These are phyloP conservation scores for Cetraspora pellucida DNA, from an alignment of 192 early-diverging fungal genomes.

Conservation along the genomic window DNA sequence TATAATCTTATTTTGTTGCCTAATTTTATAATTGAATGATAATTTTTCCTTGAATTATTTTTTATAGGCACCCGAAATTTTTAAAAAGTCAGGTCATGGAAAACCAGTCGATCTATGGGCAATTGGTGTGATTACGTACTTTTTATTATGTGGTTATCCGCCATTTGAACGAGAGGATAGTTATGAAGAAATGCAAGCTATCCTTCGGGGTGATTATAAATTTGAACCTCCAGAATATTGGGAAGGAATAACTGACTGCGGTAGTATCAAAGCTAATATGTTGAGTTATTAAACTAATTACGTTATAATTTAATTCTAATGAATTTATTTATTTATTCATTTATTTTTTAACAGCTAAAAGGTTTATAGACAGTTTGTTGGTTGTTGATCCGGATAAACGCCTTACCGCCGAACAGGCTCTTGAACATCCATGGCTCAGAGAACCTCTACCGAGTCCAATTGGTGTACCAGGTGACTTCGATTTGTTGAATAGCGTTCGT, in stretches of 20 bases:
- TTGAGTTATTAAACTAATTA: background rate
- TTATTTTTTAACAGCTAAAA: slow-evolving; percentile 46
- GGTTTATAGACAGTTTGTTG: slow-evolving; percentile 70
- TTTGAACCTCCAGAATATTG: slow-evolving; percentile 69
- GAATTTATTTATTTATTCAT: background rate
- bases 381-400: slow-evolving; percentile 59
- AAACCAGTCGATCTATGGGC: slow-evolving; percentile 87
- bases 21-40: background rate
- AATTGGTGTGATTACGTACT: slow-evolving; percentile 75
- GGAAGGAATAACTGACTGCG: slow-evolving; percentile 56
- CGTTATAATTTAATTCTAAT: background rate
- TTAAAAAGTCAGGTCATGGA: slow-evolving; percentile 63
- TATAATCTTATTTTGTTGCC: background rate
- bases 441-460: slow-evolving; percentile 27
- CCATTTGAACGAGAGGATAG: slow-evolving; percentile 68
- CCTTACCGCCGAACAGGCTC: slow-evolving; percentile 67
- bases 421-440: slow-evolving; percentile 72
- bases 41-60: slow-evolving; percentile 7
- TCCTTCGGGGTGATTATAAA: slow-evolving; percentile 60
- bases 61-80: slow-evolving; percentile 60
- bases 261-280: slow-evolving; percentile 32
- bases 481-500: slow-evolving; percentile 62
- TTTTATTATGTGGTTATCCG: slow-evolving; percentile 70
- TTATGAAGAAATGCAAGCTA: slow-evolving; percentile 57
- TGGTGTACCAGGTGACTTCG: slow-evolving; percentile 40